These are phyloP conservation scores for Dryadomyces quercivorus DNA, from an alignment of 2,329 filamentous ascomycete genomes.

Conservation along the genomic window DNA sequence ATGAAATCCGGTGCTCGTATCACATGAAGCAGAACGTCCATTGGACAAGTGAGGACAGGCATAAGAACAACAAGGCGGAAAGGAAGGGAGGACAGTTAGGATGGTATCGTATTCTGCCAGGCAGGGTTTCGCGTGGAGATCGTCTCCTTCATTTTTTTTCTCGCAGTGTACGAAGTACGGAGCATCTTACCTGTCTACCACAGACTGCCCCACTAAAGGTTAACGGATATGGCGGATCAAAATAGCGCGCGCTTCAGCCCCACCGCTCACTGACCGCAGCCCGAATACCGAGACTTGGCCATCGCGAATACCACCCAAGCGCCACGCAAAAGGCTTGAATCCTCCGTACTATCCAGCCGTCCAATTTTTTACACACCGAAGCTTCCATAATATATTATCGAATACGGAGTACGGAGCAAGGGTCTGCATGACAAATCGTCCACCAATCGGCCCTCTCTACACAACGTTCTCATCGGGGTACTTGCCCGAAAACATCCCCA, in stretches of 20 bases:
- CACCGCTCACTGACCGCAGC: background rate
- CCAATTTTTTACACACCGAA: background rate
- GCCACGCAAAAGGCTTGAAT: too few relatives aligned
- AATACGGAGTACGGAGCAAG: too few relatives aligned
- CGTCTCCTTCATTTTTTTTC: background rate
- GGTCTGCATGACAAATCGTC: too few relatives aligned
- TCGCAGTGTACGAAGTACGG: background rate
- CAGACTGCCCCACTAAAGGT: background rate
- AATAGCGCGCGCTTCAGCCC: background rate
- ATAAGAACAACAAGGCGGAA: background rate
- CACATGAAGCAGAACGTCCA: background rate
- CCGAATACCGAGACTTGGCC: background rate
- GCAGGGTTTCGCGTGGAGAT: background rate
- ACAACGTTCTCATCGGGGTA: conserved; percentile 53
- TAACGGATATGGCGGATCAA: background rate
- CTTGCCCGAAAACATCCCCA: conserved; percentile 73
- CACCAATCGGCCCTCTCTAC: background rate
- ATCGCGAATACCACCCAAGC: background rate
- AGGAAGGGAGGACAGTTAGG: background rate
- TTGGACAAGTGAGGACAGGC: background rate
- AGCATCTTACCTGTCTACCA: background rate
- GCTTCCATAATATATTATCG: too few relatives aligned
- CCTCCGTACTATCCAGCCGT: too few relatives aligned
- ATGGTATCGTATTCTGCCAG: background rate
- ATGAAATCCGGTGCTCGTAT: too few relatives aligned